A percentile compares a stretch with the other conserved stretches of the same genome.
Conservation (phyloP, 352 stramenopile species). For the Globisporangium cederbergense region DNA sequence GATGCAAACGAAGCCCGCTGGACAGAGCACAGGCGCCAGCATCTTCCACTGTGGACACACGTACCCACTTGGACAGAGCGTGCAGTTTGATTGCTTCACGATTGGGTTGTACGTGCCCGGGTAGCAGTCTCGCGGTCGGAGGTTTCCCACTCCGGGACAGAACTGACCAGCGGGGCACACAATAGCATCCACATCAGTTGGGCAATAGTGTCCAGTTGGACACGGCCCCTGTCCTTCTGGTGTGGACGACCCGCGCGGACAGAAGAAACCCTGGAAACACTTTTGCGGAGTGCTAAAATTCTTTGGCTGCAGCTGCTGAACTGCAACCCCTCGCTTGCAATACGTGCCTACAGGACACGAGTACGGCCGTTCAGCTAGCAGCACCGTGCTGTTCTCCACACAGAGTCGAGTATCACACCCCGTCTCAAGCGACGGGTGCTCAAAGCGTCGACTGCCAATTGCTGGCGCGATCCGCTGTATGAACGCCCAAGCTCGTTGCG, state of each 20-base stretch:
- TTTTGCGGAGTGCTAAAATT: slow-evolving; percentile 94
- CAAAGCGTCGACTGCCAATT: slow-evolving; percentile 51
- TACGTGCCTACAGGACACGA: slow-evolving; percentile 92
- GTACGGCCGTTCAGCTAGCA: slow-evolving; percentile 91
- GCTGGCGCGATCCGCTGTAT: slow-evolving; percentile 47
- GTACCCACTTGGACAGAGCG: slow-evolving; percentile 91
- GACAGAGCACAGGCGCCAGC: slow-evolving; percentile 76
- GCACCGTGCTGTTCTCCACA: slow-evolving; percentile 32
- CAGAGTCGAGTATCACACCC: slow-evolving; percentile 51
- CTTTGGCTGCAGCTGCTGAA: slow-evolving; percentile 44
- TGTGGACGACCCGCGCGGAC: slow-evolving; percentile 86
- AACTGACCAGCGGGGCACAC: slow-evolving; percentile 91
- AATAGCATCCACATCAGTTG: slow-evolving; percentile 86
- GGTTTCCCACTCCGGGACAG: slow-evolving; percentile 94
- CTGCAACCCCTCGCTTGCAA: slow-evolving; percentile 87
- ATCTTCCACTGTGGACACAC: slow-evolving; percentile 91
- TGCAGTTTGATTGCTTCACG: slow-evolving; percentile 88
- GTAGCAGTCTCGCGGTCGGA: slow-evolving; percentile 87
- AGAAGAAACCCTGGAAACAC: slow-evolving; percentile 97
- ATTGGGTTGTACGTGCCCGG: slow-evolving; percentile 93
- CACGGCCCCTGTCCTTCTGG: slow-evolving; percentile 94
- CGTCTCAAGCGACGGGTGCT: slow-evolving; percentile 53
- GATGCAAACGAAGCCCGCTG: slow-evolving; percentile 95
- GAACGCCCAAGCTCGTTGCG: slow-evolving; percentile 38
- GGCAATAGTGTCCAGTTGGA: slow-evolving; percentile 95